Base-by-base conservation (phyloP, 192 early-diverging fungal species). In the Chytriomyces hyalinus region DNA sequence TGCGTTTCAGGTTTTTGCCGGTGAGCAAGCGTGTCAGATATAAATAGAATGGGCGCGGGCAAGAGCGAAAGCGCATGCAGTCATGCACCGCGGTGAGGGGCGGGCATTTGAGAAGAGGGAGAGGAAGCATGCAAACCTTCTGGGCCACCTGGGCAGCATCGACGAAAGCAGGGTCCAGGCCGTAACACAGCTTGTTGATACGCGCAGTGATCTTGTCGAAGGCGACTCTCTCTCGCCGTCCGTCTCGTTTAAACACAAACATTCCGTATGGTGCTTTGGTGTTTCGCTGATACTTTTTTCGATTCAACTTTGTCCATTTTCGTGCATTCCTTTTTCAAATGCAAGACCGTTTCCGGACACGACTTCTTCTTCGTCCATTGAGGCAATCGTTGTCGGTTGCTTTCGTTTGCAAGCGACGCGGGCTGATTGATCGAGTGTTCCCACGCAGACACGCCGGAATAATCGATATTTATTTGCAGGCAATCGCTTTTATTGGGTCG, bases 181-280 rank as follows among this genome's bases (percentile, higher is more conserved):
- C 94, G 86, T 97, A 93, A 83, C 93, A 95, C 20, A 98, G 91
- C 87, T 97, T 98, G 82, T 87, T 90, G 86, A 98, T 95, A 61
- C 97, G 90, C 6, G 78, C 78, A 0, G 95, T 84, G 78, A 93
- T 92, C 83, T 98, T 98, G 90, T 98, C 96, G 78, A 98, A 98
- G 80, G 94, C 94, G 59, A 98, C 97, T 78, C 90, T 88, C 81
- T 98, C 97, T 77, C 90, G 91, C 78, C 93, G 87, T 63, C 96
- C 95, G 84, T 94, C 93, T 92, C 73, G 9, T 49, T 75, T 75
- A 8, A 75, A 49, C 3, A 75, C 73, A 75, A 75, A 75, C 73
- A 75, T 75, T 6, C 62, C 13, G 53, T 3, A 57, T 20, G 53
- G 13, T 13, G 53, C 20, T 57, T 57, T 57, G 53, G 53, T 57